A percentile compares a stretch with the other conserved stretches of the same genome.
phyloP scores from a whole-genome alignment of 352 stramenopile species.

The Phytophthora palmivora region DNA sequence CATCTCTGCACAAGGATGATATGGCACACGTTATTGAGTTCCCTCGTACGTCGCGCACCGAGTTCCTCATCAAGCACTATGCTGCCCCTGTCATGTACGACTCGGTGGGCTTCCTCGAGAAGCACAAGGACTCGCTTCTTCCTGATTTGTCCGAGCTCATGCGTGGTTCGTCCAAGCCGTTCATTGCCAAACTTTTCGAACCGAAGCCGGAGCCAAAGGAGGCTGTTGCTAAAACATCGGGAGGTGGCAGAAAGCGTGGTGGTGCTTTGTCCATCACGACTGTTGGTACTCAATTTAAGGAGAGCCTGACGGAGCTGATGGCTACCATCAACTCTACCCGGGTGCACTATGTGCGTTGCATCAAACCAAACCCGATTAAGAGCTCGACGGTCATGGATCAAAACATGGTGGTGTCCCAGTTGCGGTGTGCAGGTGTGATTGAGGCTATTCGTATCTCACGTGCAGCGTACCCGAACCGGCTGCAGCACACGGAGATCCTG shows the following conservation, averaged over 20 bases:
- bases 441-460: conserved; percentile 98
- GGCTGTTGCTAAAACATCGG: conserved; percentile 40
- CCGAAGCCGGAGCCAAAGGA: conserved; percentile 59
- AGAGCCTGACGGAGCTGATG: conserved; percentile 94
- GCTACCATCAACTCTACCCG: conserved; percentile 95
- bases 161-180: conserved; percentile 74
- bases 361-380: conserved; percentile 99
- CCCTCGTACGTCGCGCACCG: conserved; percentile 80
- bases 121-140: conserved; percentile 96
- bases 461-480: conserved; percentile 98
- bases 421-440: conserved; percentile 98
- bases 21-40: conserved; percentile 88
- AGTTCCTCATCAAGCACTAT: conserved; percentile 97
- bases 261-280: conserved; percentile 74
- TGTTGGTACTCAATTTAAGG: conserved; percentile 93
- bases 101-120: conserved; percentile 94
- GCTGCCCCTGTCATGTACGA: conserved; percentile 95
- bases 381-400: conserved; percentile 92
- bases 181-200: conserved; percentile 79
- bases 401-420: conserved; percentile 95
- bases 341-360: conserved; percentile 99
- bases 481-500: conserved; percentile 90
- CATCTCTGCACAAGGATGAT: conserved; percentile 85
- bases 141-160: conserved; percentile 94
- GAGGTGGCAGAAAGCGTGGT: conserved; percentile 56